Conservation (phyloP, 1,284 basidiomycete genomes). For the Somion occarium region DNA sequence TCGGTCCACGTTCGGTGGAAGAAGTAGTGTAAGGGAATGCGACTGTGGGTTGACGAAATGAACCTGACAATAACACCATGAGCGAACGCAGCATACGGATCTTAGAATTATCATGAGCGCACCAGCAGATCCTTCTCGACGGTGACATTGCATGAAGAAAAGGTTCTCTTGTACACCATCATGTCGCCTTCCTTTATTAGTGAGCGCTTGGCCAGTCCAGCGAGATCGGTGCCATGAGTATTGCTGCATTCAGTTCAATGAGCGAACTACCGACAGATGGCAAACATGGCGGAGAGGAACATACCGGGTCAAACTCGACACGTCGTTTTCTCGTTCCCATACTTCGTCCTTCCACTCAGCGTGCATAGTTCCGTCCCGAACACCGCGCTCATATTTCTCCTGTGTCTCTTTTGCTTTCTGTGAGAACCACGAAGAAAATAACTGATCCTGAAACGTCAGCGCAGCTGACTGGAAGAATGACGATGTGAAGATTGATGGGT, state of each 20-base stretch:
- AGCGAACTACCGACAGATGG: neutral
- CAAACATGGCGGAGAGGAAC: neutral
- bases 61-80: conserved; percentile 29
- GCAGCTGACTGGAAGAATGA: conserved; percentile 49
- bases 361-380: conserved; percentile 39
- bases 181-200: conserved; percentile 48
- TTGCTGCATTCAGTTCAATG: conserved; percentile 8
- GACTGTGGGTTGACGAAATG: conserved; percentile 38
- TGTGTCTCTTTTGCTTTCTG: conserved; percentile 39
- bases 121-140: conserved; percentile 55
- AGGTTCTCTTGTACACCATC: conserved; percentile 44
- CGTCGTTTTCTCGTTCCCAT: conserved; percentile 38
- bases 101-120: conserved; percentile 13
- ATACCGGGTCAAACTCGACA: neutral
- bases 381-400: conserved; percentile 35
- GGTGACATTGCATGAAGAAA: conserved; percentile 29
- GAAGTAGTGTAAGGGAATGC: conserved; percentile 36
- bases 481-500: conserved; percentile 43
- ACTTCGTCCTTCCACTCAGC: conserved; percentile 60
- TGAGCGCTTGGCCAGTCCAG: conserved; percentile 37
- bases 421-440: conserved; percentile 48
- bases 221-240: conserved; percentile 34
- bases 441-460: conserved; percentile 56
- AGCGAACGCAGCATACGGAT: conserved; percentile 1
- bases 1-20: conserved; percentile 32